Percentiles rank a stretch among this genome's conserved stretches.
Conservation (phyloP, 2,329 filamentous ascomycete genomes). For the Claviceps humidiphila region DNA sequence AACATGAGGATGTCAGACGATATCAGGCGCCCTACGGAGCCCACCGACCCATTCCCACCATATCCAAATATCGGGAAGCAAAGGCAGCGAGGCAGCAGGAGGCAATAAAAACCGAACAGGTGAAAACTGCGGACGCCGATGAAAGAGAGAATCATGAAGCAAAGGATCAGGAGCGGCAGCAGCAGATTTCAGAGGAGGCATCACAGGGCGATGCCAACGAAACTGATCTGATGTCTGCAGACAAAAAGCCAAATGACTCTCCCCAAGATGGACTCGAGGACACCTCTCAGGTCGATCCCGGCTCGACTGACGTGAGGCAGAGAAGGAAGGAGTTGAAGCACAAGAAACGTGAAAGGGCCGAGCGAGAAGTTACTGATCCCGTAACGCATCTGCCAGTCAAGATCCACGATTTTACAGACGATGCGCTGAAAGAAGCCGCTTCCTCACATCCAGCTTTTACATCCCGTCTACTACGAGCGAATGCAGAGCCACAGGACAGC, state of each 20-base stretch:
- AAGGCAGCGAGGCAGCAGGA: slow-evolving; percentile 29
- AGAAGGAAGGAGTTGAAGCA: slow-evolving; percentile 37
- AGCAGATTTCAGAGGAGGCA: not conserved
- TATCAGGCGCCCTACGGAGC: slow-evolving; percentile 29
- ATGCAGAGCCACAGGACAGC: slow-evolving; percentile 24
- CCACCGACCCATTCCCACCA: slow-evolving; percentile 32
- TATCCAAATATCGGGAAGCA: slow-evolving; percentile 35
- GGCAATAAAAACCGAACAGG: slow-evolving; percentile 19
- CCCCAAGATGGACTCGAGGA: slow-evolving; percentile 14
- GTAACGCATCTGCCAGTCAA: slow-evolving; percentile 56
- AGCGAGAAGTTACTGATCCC: slow-evolving; percentile 56
- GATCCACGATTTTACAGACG: slow-evolving; percentile 55
- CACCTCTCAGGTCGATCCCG: slow-evolving; percentile 23
- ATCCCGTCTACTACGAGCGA: slow-evolving; percentile 19
- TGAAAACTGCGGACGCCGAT: slow-evolving; percentile 3
- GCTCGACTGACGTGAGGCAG: slow-evolving; percentile 28
- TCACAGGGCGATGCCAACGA: slow-evolving; percentile 1
- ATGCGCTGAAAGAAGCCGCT: slow-evolving; percentile 34
- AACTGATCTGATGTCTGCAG: slow-evolving; percentile 4
- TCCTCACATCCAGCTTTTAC: slow-evolving; percentile 21
- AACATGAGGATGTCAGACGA: slow-evolving; percentile 24
- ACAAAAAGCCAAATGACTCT: slow-evolving; percentile 7
- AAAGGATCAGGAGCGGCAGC: not conserved
- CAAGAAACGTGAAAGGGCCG: slow-evolving; percentile 28
- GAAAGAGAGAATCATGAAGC: not conserved